A percentile compares a stretch with the other conserved stretches of the same genome.
Evolutionary conservation across 805 yeast genomes (phyloP).

Genomic region (Candida coquimbonensis): DNA sequence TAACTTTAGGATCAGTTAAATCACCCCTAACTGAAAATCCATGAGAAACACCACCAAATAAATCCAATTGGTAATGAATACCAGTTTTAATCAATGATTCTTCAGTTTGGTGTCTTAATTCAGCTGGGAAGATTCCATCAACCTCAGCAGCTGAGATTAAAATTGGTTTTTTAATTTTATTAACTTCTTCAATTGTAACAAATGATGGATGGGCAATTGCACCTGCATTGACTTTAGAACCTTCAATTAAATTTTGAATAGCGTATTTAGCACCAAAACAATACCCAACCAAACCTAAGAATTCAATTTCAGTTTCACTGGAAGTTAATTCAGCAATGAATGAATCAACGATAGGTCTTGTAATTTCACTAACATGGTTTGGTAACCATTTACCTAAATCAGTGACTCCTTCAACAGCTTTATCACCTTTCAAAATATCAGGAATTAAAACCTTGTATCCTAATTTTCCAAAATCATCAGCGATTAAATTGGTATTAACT

Average conservation of each 20-base stretch:
- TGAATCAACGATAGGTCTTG: constrained; percentile 40
- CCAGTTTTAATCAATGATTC: constrained; percentile 45
- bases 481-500: constrained; percentile 53
- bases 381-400: constrained; percentile 41
- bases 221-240: constrained; percentile 41
- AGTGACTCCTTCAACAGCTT: constrained; percentile 27
- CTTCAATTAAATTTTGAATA: constrained; percentile 40
- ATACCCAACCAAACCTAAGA: constrained; percentile 61
- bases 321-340: constrained; percentile 39
- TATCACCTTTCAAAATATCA: constrained; percentile 56
- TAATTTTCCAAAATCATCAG: constrained; percentile 53
- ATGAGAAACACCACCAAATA: constrained; percentile 60
- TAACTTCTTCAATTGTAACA: constrained; percentile 58
- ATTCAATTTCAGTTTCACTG: constrained; percentile 36
- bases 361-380: constrained; percentile 43
- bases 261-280: constrained; percentile 80
- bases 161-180: constrained; percentile 44
- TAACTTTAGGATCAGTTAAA: constrained; percentile 39
- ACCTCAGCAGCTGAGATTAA: constrained; percentile 68
- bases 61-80: constrained; percentile 51
- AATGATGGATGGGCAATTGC: constrained; percentile 85
- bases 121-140: constrained; percentile 57
- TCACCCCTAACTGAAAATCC: constrained; percentile 85
- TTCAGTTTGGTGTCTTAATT: constrained; percentile 57
- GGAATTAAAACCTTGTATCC: constrained; percentile 70